A percentile compares a stretch with the other conserved stretches of the same genome.
Conservation (phyloP, 2,329 filamentous ascomycete species). For the Claviceps sp. region DNA sequence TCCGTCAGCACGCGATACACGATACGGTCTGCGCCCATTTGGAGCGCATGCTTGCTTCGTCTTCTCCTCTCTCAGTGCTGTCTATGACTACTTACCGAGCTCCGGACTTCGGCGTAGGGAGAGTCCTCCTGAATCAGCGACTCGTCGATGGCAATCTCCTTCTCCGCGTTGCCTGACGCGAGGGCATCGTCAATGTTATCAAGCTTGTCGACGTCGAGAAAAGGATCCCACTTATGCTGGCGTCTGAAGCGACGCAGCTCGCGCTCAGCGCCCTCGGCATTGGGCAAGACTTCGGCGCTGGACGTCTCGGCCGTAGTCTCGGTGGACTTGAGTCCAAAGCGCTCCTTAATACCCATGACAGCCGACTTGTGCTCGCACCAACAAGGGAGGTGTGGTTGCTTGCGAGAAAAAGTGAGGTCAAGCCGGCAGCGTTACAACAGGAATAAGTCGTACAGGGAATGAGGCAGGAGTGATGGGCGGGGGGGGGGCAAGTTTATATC, state of each 20-base stretch:
- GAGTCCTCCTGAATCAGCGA: slow-evolving; percentile 39
- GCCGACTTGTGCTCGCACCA: background rate
- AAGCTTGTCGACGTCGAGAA: slow-evolving; percentile 37
- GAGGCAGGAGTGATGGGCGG: background rate
- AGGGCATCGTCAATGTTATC: slow-evolving; percentile 37
- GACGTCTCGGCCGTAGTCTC: slow-evolving; percentile 8
- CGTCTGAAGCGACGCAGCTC: slow-evolving; percentile 30
- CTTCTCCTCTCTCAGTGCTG: background rate
- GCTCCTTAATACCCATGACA: slow-evolving; percentile 12
- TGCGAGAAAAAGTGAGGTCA: background rate
- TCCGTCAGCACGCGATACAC: background rate
- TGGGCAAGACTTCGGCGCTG: slow-evolving; percentile 10
- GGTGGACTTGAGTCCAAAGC: slow-evolving; percentile 9
- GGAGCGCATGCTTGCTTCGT: too few species aligned
- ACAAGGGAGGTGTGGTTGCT: background rate
- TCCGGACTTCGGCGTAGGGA: slow-evolving; percentile 16
- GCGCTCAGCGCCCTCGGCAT: slow-evolving; percentile 9
- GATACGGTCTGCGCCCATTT: too few species aligned
- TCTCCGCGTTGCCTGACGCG: slow-evolving; percentile 28
- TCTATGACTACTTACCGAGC: slow-evolving; percentile 9
- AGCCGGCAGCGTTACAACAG: background rate
- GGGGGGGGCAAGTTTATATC: slow-evolving; percentile 5
- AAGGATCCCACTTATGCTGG: slow-evolving; percentile 43
- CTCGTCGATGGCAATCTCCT: slow-evolving; percentile 31
- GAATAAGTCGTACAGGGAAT: background rate